A percentile compares a stretch with the other conserved stretches of the same genome.
Evolutionary conservation across 345 rosid genomes (phyloP).

Genomic region (Chamaenerion angustifolium): DNA sequence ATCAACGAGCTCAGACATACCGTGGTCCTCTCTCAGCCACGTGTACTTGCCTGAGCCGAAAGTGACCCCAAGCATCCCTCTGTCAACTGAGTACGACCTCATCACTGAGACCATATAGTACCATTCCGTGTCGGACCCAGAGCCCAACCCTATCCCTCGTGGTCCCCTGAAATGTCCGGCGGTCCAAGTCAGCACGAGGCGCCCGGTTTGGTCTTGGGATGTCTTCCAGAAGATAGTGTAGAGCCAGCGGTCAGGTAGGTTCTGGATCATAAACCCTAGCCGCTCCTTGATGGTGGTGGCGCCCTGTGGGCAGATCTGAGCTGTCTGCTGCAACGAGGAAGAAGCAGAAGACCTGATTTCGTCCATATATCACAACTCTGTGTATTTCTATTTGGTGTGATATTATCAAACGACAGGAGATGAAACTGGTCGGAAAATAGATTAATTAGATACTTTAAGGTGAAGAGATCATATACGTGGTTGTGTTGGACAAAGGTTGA

Average conservation of each 20-base stretch:
- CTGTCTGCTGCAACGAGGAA: constrained; percentile 15
- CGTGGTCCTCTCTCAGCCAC: constrained; percentile 27
- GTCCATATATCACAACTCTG: constrained; percentile 8
- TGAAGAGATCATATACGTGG: no score
- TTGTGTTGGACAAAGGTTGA: no score
- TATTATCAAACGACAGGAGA: not conserved
- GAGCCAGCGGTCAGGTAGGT: constrained; percentile 37
- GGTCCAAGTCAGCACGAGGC: constrained; percentile 22
- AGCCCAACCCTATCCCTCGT: constrained; percentile 11
- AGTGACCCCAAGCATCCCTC: constrained; percentile 22
- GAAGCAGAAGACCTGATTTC: constrained; percentile 20
- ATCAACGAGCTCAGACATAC: constrained; percentile 14
- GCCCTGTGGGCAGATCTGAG: constrained; percentile 8
- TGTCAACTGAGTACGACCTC: constrained; percentile 18
- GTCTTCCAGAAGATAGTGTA: constrained; percentile 57
- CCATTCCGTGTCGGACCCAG: constrained; percentile 19
- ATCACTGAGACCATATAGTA: constrained; percentile 26
- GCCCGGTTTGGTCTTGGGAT: constrained; percentile 18
- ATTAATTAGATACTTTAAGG: no score
- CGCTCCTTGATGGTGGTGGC: constrained; percentile 31
- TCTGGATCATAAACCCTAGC: constrained; percentile 30
- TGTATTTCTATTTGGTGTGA: not conserved
- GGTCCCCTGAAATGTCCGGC: constrained; percentile 36
- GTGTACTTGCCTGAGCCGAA: constrained; percentile 20
- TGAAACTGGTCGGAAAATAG: no score